Base-by-base conservation (phyloP, 2,329 filamentous ascomycete species). In the Fusarium pseudonygamai region DNA sequence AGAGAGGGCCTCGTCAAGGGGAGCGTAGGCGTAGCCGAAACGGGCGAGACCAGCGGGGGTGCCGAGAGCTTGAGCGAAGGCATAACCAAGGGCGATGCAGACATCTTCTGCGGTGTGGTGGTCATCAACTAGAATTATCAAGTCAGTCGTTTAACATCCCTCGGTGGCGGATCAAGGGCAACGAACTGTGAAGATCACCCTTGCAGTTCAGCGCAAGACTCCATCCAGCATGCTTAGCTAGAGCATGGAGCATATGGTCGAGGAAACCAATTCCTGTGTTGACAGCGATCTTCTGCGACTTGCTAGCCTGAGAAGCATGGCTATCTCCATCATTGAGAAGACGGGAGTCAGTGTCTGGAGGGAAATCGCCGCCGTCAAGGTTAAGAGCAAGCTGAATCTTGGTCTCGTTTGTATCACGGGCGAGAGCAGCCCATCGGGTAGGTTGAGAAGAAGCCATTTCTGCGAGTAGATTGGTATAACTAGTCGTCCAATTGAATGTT, bases 41-140 rank as follows among this genome's bases (percentile, higher is more conserved):
- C 96, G 92, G 65, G 94, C 93, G 55, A 98, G 90, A 24, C 96
- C 96, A 34, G 92, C 88, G 14, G 93, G 93, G 15, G 90, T 89
- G 72, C 93, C 92, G 46, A 99, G 90, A 22, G 95, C 94, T 55
- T 87, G 83, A 79, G 93, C 93, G 85, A 98, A 98, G 64, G 95
- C 94, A 76, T 88, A 87, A 55, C 96, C 96, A 28, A 99, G 90
- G 20, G 96, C 94, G 75, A 99, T 92, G 84, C 94, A 98, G 67
- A 94, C 93, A 82, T 99, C 96, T 87, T 99, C 96, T 73, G 95
- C 93, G 14, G 96, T 98, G 89, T 99, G 96, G 85, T 99, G 96
- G 87, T 98, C 96, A 85, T 99, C 96, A 82, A 99, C 95, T 96
- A 55, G 42, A 45, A 32, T 52, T 62, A 52, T 59, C 20, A 57